Evolutionary conservation across 495 filamentous ascomycete genomes (phyloP).

Genomic region (Chaetomidium leptoderma): DNA sequence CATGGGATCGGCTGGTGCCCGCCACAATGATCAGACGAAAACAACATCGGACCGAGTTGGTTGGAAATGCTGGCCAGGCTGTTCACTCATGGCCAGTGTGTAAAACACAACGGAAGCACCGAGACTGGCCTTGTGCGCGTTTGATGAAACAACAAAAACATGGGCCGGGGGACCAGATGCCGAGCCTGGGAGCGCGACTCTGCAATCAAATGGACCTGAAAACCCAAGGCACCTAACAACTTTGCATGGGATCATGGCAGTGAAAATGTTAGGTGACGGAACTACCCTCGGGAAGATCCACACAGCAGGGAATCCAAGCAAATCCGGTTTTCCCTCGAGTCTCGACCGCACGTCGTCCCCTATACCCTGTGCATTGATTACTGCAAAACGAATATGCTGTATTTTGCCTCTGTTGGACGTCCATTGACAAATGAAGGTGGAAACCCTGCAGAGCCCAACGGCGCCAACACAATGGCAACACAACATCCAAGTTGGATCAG

Average conservation of each 20-base stretch:
- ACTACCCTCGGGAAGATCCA: too few relatives aligned
- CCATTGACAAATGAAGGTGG: neutral
- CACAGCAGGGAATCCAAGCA: too few relatives aligned
- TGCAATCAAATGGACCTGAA: conserved; percentile 19
- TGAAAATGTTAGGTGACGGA: too few relatives aligned
- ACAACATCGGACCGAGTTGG: too few relatives aligned
- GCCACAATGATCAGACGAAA: too few relatives aligned
- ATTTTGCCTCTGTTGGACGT: neutral
- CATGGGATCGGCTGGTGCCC: too few relatives aligned
- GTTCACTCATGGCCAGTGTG: too few relatives aligned
- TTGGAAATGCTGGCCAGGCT: too few relatives aligned
- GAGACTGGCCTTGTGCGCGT: neutral
- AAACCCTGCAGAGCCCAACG: neutral
- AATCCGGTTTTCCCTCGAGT: too few relatives aligned
- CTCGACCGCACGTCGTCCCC: too few relatives aligned
- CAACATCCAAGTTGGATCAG: neutral
- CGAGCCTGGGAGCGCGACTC: conserved; percentile 9
- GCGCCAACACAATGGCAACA: conserved; percentile 2
- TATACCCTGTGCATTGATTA: too few relatives aligned
- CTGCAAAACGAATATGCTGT: neutral
- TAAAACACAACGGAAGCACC: neutral
- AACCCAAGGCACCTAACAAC: conserved; percentile 1
- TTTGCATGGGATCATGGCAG: neutral
- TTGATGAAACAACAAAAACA: conserved; percentile 14
- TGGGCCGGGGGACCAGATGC: neutral